These are phyloP conservation scores for Fusarium duplospermum DNA, from an alignment of 2,329 filamentous ascomycete species.

Conservation along the genomic window DNA sequence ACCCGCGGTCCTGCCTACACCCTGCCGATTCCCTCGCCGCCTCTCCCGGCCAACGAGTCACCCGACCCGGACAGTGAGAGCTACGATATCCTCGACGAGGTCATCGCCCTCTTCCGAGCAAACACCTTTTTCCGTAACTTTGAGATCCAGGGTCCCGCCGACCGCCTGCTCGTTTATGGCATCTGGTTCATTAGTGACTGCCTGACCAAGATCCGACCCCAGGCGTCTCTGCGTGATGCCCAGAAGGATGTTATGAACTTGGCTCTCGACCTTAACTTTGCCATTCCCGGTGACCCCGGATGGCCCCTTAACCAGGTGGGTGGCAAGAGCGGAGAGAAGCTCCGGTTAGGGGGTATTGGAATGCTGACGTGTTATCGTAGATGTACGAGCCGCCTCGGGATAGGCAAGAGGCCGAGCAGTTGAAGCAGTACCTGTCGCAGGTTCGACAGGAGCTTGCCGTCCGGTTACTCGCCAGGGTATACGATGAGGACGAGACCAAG, in stretches of 20 bases:
- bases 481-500: constrained; percentile 80
- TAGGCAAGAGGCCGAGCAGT: constrained; percentile 87
- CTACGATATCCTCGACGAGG: constrained; percentile 97
- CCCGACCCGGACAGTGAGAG: constrained; percentile 89
- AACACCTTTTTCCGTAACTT: constrained; percentile 99
- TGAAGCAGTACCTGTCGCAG: constrained; percentile 91
- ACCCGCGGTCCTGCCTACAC: constrained; percentile 95
- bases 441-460: constrained; percentile 91
- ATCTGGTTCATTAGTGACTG: constrained; percentile 96
- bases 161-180: constrained; percentile 94
- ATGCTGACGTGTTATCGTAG: constrained; percentile 49
- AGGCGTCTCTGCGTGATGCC: constrained; percentile 69
- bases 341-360: background rate
- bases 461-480: constrained; percentile 86
- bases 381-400: constrained; percentile 92
- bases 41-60: constrained; percentile 70
- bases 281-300: constrained; percentile 90
- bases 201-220: constrained; percentile 85
- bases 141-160: constrained; percentile 95
- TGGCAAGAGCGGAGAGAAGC: constrained; percentile 5
- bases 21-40: constrained; percentile 70
- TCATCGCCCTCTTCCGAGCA: constrained; percentile 91
- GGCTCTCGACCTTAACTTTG: constrained; percentile 92
- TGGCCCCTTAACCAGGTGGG: constrained; percentile 91
- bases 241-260: constrained; percentile 86